These are phyloP conservation scores for Hortiboletus flavorubellus DNA, from an alignment of 768 basidiomycete species.

Conservation along the genomic window DNA sequence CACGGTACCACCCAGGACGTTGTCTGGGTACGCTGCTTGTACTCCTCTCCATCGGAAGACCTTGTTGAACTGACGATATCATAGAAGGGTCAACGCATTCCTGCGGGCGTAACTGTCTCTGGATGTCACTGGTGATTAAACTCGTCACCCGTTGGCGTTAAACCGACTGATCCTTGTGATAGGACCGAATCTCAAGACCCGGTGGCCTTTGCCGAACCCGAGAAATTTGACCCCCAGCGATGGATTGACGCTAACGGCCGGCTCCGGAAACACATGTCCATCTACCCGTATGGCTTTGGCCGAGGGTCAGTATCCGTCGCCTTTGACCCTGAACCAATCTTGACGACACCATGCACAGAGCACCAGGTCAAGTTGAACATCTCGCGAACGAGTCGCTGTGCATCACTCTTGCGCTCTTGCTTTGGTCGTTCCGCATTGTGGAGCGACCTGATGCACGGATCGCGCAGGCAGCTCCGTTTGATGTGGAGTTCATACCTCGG, in stretches of 20 bases:
- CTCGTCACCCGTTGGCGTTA: neutral
- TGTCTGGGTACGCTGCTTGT: conserved; percentile 43
- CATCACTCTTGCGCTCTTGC: conserved; percentile 54
- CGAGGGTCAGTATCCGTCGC: conserved; percentile 25
- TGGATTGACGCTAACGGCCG: conserved; percentile 45
- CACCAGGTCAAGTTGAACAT: conserved; percentile 49
- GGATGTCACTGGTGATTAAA: conserved; percentile 19
- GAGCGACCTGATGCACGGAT: conserved; percentile 49
- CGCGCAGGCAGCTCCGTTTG: conserved; percentile 55
- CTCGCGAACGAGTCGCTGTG: conserved; percentile 52
- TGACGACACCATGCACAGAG: conserved; percentile 27
- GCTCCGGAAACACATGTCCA: conserved; percentile 41
- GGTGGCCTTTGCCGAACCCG: conserved; percentile 30
- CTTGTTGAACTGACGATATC: conserved; percentile 34
- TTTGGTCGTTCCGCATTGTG: conserved; percentile 59
- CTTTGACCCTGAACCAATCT: neutral
- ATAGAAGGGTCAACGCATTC: conserved; percentile 22
- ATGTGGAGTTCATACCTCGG: conserved; percentile 51
- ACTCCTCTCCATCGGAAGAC: neutral
- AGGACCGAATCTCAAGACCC: conserved; percentile 27
- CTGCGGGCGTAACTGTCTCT: conserved; percentile 20
- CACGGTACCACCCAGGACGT: conserved; percentile 64
- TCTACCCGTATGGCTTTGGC: conserved; percentile 52
- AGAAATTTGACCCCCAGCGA: conserved; percentile 51
- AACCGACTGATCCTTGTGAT: neutral